phyloP scores from a whole-genome alignment of 441 rosid genomes.

The Adansonia grandidieri region DNA sequence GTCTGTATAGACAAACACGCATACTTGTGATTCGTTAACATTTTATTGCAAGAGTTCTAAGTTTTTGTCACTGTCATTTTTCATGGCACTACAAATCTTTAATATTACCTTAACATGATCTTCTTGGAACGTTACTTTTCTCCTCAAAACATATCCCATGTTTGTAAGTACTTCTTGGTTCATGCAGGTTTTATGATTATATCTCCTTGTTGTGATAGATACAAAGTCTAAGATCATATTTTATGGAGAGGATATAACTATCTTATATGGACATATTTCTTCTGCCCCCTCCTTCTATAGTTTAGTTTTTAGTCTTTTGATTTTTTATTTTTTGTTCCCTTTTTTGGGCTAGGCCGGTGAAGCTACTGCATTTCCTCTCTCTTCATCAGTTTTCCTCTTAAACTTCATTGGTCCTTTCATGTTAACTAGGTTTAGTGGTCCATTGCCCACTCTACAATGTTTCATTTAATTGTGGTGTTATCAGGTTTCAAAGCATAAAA shows the following conservation, averaged over 20 bases:
- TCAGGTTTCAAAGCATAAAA: neutral
- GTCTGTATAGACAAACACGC: no score
- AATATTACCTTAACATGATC: neutral
- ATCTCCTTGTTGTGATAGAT: neutral
- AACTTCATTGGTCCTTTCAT: slow-evolving; percentile 1
- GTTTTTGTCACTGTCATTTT: neutral
- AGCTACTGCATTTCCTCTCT: neutral
- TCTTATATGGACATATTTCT: slow-evolving; percentile 6
- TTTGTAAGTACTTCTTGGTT: neutral
- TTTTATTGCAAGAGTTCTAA: neutral
- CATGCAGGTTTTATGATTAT: neutral
- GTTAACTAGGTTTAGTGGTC: neutral
- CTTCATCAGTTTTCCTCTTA: neutral
- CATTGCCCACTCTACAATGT: neutral
- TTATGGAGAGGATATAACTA: neutral
- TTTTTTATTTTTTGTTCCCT: neutral
- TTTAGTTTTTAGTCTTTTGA: neutral
- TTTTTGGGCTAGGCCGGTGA: neutral
- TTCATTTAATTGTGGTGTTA: slow-evolving; percentile 9
- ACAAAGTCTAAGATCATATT: neutral
- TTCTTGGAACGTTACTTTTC: neutral
- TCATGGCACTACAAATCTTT: neutral
- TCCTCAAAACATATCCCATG: neutral
- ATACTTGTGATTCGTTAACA: no score
- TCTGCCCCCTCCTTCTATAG: neutral